Percentiles rank a stretch among this genome's conserved stretches.
Conservation (phyloP, 129 eudicot genomes). For the Kitagawia praeruptora region DNA sequence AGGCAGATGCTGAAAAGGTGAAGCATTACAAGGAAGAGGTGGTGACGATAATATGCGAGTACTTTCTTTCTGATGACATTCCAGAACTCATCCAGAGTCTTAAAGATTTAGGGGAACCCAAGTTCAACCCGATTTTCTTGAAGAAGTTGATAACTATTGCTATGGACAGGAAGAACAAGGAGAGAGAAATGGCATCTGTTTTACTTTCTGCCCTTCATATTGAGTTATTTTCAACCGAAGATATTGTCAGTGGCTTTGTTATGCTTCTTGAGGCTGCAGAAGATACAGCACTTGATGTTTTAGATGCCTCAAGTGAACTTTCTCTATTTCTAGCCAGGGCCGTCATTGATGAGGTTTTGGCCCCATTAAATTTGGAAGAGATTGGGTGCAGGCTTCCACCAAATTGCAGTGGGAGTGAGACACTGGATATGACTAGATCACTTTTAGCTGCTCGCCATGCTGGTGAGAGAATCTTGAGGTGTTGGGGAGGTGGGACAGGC, state of each 20-base stretch:
- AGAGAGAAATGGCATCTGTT: slow-evolving; percentile 92
- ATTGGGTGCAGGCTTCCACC: slow-evolving; percentile 44
- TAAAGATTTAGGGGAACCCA: slow-evolving; percentile 58
- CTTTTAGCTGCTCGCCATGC: slow-evolving; percentile 71
- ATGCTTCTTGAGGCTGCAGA: slow-evolving; percentile 81
- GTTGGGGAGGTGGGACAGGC: slow-evolving; percentile 98
- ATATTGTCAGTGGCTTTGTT: slow-evolving; percentile 68
- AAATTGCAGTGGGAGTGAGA: slow-evolving; percentile 65
- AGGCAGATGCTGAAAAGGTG: slow-evolving; percentile 41
- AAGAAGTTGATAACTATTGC: slow-evolving; percentile 83
- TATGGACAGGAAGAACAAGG: slow-evolving; percentile 78
- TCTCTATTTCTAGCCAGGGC: slow-evolving; percentile 83
- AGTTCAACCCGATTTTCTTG: slow-evolving; percentile 60
- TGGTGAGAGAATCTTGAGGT: slow-evolving; percentile 85
- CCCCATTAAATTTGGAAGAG: slow-evolving; percentile 74
- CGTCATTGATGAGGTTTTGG: slow-evolving; percentile 77
- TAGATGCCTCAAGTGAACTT: slow-evolving; percentile 76
- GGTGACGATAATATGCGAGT: slow-evolving; percentile 73
- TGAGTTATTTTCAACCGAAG: slow-evolving; percentile 85
- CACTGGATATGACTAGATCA: slow-evolving; percentile 59
- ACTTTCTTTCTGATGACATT: slow-evolving; percentile 80
- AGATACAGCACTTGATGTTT: slow-evolving; percentile 77
- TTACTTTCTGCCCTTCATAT: slow-evolving; percentile 74
- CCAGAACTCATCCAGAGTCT: slow-evolving; percentile 83
- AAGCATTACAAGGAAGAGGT: slow-evolving; percentile 61